Percentiles rank a stretch among this genome's conserved stretches.
Conservation (phyloP, 306 rosid species). For the Vigna mungo region DNA sequence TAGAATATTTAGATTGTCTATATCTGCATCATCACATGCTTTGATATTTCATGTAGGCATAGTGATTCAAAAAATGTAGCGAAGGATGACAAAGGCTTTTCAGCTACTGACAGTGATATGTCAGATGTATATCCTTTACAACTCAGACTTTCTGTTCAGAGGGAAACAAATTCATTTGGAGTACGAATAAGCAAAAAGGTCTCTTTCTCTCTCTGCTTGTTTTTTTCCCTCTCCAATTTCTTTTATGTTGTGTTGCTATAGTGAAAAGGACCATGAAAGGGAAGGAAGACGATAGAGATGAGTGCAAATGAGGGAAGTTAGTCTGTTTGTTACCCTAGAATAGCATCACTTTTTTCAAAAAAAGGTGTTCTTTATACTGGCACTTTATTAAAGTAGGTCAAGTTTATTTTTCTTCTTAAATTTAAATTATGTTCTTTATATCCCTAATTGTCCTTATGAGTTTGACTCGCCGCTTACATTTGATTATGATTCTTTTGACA, state of each 20-base stretch:
- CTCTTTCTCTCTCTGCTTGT: slow-evolving; percentile 8
- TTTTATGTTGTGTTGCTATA: background rate
- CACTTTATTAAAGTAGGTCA: no score
- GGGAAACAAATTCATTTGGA: slow-evolving; percentile 78
- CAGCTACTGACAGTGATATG: slow-evolving; percentile 78
- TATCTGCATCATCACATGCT: slow-evolving; percentile 40
- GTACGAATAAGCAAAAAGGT: slow-evolving; percentile 97
- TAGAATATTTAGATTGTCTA: slow-evolving; percentile 25
- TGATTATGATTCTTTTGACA: no score
- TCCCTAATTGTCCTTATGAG: no score
- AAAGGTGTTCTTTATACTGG: no score
- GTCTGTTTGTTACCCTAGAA: no score
- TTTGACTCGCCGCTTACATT: no score
- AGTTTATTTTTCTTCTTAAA: no score
- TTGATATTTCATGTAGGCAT: slow-evolving; percentile 67
- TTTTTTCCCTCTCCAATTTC: slow-evolving; percentile 5
- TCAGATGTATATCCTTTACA: slow-evolving; percentile 93
- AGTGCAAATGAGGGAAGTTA: no score
- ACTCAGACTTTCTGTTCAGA: slow-evolving; percentile 81
- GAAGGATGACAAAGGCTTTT: slow-evolving; percentile 75
- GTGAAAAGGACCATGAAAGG: slow-evolving; percentile 20
- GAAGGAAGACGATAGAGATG: no score
- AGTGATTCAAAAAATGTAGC: slow-evolving; percentile 70
- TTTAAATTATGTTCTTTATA: no score
- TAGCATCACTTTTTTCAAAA: no score